Conservation (phyloP, 2,329 filamentous ascomycete species). For the Pseudofabraea citricarpa region DNA sequence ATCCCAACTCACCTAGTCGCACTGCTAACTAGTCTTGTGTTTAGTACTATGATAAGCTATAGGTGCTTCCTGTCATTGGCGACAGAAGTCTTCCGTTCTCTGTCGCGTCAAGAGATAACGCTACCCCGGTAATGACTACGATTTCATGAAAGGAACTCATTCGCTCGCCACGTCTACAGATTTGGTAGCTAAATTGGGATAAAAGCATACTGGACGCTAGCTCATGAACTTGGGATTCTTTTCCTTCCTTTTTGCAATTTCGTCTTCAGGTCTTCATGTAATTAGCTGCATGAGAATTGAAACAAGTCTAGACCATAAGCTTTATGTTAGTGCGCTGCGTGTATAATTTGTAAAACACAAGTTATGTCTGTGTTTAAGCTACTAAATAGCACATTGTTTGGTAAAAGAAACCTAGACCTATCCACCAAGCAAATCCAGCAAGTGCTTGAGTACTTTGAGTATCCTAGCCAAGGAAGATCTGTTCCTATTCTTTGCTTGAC, state of each 20-base stretch:
- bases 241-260: constrained; percentile 16
- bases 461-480: too few species aligned
- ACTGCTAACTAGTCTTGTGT: constrained; percentile 36
- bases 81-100: constrained; percentile 25
- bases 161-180: constrained; percentile 13
- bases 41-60: constrained; percentile 99
- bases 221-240: constrained; percentile 13
- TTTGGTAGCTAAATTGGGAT: constrained; percentile 14
- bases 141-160: constrained; percentile 20
- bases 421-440: too few species aligned
- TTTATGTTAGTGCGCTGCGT: too few species aligned
- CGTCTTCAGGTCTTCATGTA: constrained; percentile 22
- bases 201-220: constrained; percentile 20
- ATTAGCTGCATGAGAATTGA: constrained; percentile 26
- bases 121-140: constrained; percentile 20
- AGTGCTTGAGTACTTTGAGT: too few species aligned
- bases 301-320: constrained; percentile 19
- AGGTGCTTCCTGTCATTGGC: constrained; percentile 37
- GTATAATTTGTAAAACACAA: too few species aligned
- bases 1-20: constrained; percentile 1
- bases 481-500: too few species aligned
- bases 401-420: too few species aligned
- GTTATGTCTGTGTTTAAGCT: too few species aligned
- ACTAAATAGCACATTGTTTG: too few species aligned
- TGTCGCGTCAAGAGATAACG: constrained; percentile 19